A percentile compares a stretch with the other conserved stretches of the same genome.
Evolutionary conservation across 495 filamentous ascomycete genomes (phyloP).

Genomic region (Daldinia vernicosa): DNA sequence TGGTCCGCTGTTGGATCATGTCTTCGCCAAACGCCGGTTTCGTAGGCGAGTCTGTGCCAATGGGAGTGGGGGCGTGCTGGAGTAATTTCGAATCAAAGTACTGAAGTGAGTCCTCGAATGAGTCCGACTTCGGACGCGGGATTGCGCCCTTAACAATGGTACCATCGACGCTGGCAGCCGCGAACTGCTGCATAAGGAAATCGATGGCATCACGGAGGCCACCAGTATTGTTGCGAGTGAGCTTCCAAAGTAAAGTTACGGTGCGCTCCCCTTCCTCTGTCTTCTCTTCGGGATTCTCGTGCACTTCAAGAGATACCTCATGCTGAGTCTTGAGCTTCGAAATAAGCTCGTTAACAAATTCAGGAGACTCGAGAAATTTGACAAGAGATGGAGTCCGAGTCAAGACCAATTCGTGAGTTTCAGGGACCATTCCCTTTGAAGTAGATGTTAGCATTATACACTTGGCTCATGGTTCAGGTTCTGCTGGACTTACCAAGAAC

Average conservation of each 20-base stretch:
- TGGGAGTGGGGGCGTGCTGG: constrained; percentile 82
- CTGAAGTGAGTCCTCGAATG: constrained; percentile 94
- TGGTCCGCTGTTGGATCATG: constrained; percentile 75
- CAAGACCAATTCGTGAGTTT: constrained; percentile 89
- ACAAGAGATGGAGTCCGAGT: constrained; percentile 75
- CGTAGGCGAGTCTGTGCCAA: constrained; percentile 86
- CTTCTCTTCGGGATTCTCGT: constrained; percentile 62
- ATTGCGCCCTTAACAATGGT: constrained; percentile 91
- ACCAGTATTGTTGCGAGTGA: constrained; percentile 97
- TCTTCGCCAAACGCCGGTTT: constrained; percentile 80
- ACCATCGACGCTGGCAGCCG: constrained; percentile 83
- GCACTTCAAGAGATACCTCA: constrained; percentile 82
- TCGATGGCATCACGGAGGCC: constrained; percentile 96
- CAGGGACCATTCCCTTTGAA: constrained; percentile 88
- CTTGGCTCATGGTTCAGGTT: not conserved
- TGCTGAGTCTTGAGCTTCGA: constrained; percentile 90
- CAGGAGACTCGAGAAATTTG: constrained; percentile 77
- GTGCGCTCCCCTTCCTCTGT: constrained; percentile 63
- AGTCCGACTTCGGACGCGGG: constrained; percentile 95
- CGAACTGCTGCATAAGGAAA: constrained; percentile 83
- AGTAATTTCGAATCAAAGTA: constrained; percentile 97
- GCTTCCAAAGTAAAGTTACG: constrained; percentile 66
- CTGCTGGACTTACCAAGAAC: constrained; percentile 71
- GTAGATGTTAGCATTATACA: constrained; percentile 42
- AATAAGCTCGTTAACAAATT: constrained; percentile 79